Base-by-base conservation (phyloP, 177 flowering plant genomes). In the Tripterygium wilfordii region DNA sequence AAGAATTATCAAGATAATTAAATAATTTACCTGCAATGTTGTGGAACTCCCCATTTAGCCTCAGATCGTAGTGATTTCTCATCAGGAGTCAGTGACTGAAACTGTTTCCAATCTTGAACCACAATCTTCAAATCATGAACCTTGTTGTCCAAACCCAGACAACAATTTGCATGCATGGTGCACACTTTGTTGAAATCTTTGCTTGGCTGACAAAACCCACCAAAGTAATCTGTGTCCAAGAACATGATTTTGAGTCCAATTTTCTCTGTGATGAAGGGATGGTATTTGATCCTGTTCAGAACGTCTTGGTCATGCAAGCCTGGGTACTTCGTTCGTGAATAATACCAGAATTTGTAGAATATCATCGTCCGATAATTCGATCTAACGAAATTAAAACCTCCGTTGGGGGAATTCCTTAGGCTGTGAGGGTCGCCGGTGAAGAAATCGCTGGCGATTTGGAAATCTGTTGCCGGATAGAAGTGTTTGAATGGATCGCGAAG, bases 161-260 rank as follows among this genome's bases (percentile, higher is more conserved):
- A 79, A 45, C 79, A 76, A 54, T 76, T 76, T 26, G 68, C 77
- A 64, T 76, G 77, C 81, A 72, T 67, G 0, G 81, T 72, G 21
- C 75, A 70, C 1, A 76, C 77, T 32, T 19, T 22, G 42, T 65
- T 71, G 17, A 79, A 53, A 43, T 76, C 74, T 25, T 51, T 66
- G 55, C 81, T 71, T 1, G 69, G 79, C 45, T 70, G 45, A 53
- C 79, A 79, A 30, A 76, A 54, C 18, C 85, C 85, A 14, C 82
- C 77, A 63, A 71, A 76, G 54, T 70, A 48, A 64, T 50, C 65
- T 28, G 79, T 79, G 41, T 63, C 56, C 49, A 79, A 45, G 50
- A 74, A 76, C 57, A 67, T 71, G 10, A 76, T 64, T 38, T 58
- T 19, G 38, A 79, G 18, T 45, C 74, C 73, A 27, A 71, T 38